These are phyloP conservation scores for Scheffersomyces titani DNA, from an alignment of 1,139 yeast genomes.

Conservation along the genomic window DNA sequence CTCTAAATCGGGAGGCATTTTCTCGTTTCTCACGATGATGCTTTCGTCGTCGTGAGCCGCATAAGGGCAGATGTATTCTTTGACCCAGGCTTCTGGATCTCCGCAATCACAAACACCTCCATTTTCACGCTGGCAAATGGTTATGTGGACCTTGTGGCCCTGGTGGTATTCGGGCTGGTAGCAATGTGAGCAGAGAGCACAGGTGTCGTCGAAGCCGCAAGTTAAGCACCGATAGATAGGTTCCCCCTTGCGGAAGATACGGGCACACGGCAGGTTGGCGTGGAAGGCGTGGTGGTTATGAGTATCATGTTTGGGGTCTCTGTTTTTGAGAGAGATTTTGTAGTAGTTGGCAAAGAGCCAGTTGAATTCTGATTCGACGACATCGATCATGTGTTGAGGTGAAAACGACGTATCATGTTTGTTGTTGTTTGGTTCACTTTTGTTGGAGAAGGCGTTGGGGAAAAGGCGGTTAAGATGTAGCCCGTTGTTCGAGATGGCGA, in stretches of 20 bases:
- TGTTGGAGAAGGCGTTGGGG: slow-evolving; percentile 33
- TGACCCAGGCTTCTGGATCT: slow-evolving; percentile 61
- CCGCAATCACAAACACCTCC: slow-evolving; percentile 85
- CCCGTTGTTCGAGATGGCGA: slow-evolving; percentile 54
- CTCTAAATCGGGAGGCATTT: slow-evolving; percentile 36
- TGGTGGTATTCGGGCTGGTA: slow-evolving; percentile 68
- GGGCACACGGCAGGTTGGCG: slow-evolving; percentile 73
- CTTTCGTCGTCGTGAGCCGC: slow-evolving; percentile 8
- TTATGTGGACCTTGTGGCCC: slow-evolving; percentile 75
- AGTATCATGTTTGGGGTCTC: slow-evolving; percentile 23
- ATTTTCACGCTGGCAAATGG: slow-evolving; percentile 74
- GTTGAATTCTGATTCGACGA: slow-evolving; percentile 35
- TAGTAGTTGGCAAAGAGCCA: slow-evolving; percentile 39
- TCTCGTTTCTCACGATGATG: slow-evolving; percentile 7
- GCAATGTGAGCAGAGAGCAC: slow-evolving; percentile 83
- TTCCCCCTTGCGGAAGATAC: slow-evolving; percentile 79
- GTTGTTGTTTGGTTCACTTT: background rate
- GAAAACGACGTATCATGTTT: background rate
- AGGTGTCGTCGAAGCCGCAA: slow-evolving; percentile 83
- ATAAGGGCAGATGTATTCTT: slow-evolving; percentile 33
- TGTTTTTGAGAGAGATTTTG: slow-evolving; percentile 18
- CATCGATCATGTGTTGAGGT: slow-evolving; percentile 13
- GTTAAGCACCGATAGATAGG: slow-evolving; percentile 83
- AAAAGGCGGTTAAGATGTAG: slow-evolving; percentile 51
- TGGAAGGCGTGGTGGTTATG: slow-evolving; percentile 51